These are phyloP conservation scores for Discostella pseudostelligera DNA, from an alignment of 108 stramenopile genomes.

Conservation along the genomic window DNA sequence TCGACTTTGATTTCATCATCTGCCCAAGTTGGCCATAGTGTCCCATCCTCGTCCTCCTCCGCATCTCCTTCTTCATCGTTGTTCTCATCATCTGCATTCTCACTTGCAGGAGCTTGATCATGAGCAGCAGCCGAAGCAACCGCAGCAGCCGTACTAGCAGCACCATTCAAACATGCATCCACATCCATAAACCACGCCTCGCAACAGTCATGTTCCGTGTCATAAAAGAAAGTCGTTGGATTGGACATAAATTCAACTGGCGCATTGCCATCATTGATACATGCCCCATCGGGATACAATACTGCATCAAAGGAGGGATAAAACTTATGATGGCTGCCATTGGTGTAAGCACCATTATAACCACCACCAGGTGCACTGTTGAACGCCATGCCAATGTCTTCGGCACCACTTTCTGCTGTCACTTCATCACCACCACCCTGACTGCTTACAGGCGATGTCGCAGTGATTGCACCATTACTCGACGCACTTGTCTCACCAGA, in stretches of 20 bases:
- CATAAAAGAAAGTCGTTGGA: slow-evolving; percentile 22
- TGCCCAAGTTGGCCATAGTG: slow-evolving; percentile 29
- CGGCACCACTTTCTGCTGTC: not conserved
- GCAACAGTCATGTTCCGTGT: slow-evolving; percentile 21
- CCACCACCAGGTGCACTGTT: too few relatives aligned
- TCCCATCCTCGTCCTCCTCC: not conserved
- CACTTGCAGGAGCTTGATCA: too few relatives aligned
- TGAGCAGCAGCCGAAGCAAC: not conserved
- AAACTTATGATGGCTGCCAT: not conserved
- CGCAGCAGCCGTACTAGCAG: not conserved
- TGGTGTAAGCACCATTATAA: too few relatives aligned
- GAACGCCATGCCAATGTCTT: not conserved
- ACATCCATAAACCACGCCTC: slow-evolving; percentile 32
- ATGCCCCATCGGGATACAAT: slow-evolving; percentile 32
- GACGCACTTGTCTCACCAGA: too few relatives aligned
- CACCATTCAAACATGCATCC: slow-evolving; percentile 5
- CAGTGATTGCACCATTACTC: too few relatives aligned
- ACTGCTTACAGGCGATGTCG: not conserved
- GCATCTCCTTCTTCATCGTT: not conserved
- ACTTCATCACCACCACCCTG: not conserved
- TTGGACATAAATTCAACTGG: slow-evolving; percentile 11
- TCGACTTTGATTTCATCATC: slow-evolving; percentile 12
- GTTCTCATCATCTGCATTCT: not conserved
- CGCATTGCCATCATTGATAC: slow-evolving; percentile 27
- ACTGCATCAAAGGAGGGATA: slow-evolving; percentile 39